Percentiles rank a stretch among this genome's conserved stretches.
Conservation (phyloP, 1,139 yeast genomes). For the Geotrichum siamense region DNA sequence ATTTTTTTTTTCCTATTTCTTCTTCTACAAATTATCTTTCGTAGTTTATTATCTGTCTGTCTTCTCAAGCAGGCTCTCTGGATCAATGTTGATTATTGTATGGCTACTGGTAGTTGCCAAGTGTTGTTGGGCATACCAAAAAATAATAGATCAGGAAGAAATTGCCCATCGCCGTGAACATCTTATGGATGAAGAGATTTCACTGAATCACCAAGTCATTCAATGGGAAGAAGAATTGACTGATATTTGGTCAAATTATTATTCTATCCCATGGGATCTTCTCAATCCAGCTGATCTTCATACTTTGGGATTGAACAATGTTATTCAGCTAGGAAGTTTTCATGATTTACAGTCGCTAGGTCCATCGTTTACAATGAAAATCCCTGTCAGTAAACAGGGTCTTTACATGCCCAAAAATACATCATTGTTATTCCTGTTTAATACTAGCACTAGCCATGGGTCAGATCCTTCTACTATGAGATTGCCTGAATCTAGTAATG, state of each 20-base stretch:
- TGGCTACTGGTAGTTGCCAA: not conserved
- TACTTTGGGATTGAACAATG: conserved; percentile 19
- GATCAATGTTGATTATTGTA: not conserved
- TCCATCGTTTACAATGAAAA: conserved; percentile 18
- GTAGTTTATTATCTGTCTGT: too few relatives aligned
- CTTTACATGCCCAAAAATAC: conserved; percentile 24
- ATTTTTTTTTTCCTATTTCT: not conserved
- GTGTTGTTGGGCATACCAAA: conserved; percentile 1
- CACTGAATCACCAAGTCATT: conserved; percentile 10
- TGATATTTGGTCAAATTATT: conserved; percentile 22
- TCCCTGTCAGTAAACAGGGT: conserved; percentile 19
- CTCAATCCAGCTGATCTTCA: conserved; percentile 21
- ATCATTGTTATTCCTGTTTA: conserved; percentile 26
- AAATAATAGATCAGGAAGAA: not conserved
- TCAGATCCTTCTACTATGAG: not conserved
- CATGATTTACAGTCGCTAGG: conserved; percentile 20
- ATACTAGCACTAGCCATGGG: conserved; percentile 17
- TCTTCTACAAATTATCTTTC: too few relatives aligned
- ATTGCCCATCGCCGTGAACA: not conserved
- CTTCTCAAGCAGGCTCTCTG: too few relatives aligned
- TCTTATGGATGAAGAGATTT: conserved; percentile 12
- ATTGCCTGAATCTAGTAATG: not conserved
- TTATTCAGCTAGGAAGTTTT: conserved; percentile 10
- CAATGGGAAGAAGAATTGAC: conserved; percentile 11
- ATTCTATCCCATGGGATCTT: conserved; percentile 23